These are phyloP conservation scores for Hyphodiscus hymeniophilus DNA, from an alignment of 495 filamentous ascomycete genomes.

Conservation along the genomic window DNA sequence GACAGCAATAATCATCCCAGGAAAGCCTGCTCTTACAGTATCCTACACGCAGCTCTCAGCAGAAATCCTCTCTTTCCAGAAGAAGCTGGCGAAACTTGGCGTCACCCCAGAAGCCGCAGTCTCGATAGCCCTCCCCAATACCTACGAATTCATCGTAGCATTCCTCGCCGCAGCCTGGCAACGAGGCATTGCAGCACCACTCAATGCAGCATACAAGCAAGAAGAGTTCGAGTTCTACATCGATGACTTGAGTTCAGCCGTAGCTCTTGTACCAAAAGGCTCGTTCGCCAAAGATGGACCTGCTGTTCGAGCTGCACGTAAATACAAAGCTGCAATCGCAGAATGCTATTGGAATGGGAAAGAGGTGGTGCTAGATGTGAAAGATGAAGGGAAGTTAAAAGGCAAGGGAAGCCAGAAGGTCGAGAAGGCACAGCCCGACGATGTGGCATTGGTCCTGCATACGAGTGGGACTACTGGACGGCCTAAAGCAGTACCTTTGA, in stretches of 20 bases:
- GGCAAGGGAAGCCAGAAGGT: conserved; percentile 40
- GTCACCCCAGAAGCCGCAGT: conserved; percentile 56
- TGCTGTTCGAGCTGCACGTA: conserved; percentile 64
- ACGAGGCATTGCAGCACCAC: conserved; percentile 67
- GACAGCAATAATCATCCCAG: conserved; percentile 60
- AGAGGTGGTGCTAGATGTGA: conserved; percentile 67
- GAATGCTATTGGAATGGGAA: conserved; percentile 66
- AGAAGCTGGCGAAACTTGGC: conserved; percentile 62
- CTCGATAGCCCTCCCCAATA: conserved; percentile 69
- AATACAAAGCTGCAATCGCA: conserved; percentile 69
- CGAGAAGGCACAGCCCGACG: conserved; percentile 50
- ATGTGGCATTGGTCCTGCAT: conserved; percentile 52
- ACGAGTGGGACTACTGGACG: conserved; percentile 74
- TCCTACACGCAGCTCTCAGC: conserved; percentile 54
- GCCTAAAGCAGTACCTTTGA: conserved; percentile 76
- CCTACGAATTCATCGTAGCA: conserved; percentile 72
- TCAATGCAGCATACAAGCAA: conserved; percentile 80
- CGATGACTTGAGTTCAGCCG: conserved; percentile 66
- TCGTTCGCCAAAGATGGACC: conserved; percentile 52
- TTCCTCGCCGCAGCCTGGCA: conserved; percentile 74
- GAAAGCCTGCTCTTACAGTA: conserved; percentile 47
- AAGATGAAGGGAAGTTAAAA: conserved; percentile 58
- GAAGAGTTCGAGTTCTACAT: conserved; percentile 88
- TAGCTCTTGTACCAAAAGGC: conserved; percentile 64
- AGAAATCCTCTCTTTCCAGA: conserved; percentile 58